Conservation (phyloP, 192 early-diverging fungal species). For the Umbelopsis sp. region DNA sequence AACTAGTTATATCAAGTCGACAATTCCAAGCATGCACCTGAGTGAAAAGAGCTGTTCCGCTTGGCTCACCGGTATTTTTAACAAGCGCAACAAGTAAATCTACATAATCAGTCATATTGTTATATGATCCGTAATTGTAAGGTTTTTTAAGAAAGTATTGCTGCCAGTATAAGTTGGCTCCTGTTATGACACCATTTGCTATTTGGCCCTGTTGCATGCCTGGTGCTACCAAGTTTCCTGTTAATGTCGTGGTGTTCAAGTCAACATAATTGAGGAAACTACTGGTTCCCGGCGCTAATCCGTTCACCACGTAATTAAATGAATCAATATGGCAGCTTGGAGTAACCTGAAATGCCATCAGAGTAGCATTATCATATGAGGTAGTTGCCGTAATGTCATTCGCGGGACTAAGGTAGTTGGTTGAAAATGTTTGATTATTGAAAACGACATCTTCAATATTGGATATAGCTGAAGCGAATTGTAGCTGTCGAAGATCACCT, state of each 20-base stretch:
- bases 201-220: background rate
- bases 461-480: background rate
- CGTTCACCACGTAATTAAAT: background rate
- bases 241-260: background rate
- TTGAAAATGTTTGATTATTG: background rate
- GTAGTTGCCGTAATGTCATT: constrained; percentile 2
- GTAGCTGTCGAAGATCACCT: background rate
- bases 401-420: background rate
- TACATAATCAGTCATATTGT: constrained; percentile 3
- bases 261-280: background rate
- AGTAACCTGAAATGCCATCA: background rate
- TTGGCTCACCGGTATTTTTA: background rate
- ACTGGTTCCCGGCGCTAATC: no score
- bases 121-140: constrained; percentile 3
- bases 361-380: background rate
- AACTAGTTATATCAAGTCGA: background rate
- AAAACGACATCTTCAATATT: background rate
- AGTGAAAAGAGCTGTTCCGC: background rate
- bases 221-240: background rate
- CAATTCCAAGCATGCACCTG: background rate
- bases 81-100: background rate
- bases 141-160: constrained; percentile 14
- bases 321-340: background rate
- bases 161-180: background rate
- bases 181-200: background rate